Conservation (phyloP, 495 filamentous ascomycete genomes). For the Hypoxylon fuscum region DNA sequence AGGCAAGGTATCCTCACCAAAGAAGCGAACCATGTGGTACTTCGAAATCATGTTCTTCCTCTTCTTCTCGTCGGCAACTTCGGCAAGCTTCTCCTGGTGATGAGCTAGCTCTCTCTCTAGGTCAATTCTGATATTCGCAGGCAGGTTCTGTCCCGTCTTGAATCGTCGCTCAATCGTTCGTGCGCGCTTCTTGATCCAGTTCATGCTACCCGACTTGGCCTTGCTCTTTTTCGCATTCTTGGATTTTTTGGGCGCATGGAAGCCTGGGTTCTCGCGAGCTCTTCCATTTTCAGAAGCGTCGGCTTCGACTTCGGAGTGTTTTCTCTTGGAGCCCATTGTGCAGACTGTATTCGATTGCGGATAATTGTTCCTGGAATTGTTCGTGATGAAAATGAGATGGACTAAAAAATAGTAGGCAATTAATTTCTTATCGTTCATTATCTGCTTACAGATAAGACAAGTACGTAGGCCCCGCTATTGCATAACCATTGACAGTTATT, state of each 20-base stretch:
- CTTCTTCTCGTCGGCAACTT: conserved; percentile 62
- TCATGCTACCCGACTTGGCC: conserved; percentile 43
- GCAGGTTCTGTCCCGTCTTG: conserved; percentile 64
- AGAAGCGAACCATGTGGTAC: conserved; percentile 96
- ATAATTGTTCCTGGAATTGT: background rate
- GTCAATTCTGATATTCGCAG: conserved; percentile 76
- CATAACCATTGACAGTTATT: background rate
- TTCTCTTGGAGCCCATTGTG: conserved; percentile 48
- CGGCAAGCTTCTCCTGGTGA: conserved; percentile 75
- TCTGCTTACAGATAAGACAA: background rate
- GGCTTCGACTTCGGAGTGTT: conserved; percentile 40
- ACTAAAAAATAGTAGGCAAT: background rate
- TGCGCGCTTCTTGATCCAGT: conserved; percentile 66
- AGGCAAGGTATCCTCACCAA: conserved; percentile 65
- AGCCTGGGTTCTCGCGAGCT: conserved; percentile 33
- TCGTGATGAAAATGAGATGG: background rate
- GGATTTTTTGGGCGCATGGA: conserved; percentile 40
- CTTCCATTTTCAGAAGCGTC: conserved; percentile 34
- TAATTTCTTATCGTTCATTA: background rate
- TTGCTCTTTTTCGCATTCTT: conserved; percentile 44
- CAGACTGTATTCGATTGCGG: background rate
- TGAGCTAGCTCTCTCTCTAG: conserved; percentile 82
- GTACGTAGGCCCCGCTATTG: background rate
- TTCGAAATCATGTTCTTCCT: conserved; percentile 79
- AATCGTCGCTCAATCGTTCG: conserved; percentile 71